These are phyloP conservation scores for Kodamaea arcana DNA, from an alignment of 1,139 yeast genomes.

Conservation along the genomic window DNA sequence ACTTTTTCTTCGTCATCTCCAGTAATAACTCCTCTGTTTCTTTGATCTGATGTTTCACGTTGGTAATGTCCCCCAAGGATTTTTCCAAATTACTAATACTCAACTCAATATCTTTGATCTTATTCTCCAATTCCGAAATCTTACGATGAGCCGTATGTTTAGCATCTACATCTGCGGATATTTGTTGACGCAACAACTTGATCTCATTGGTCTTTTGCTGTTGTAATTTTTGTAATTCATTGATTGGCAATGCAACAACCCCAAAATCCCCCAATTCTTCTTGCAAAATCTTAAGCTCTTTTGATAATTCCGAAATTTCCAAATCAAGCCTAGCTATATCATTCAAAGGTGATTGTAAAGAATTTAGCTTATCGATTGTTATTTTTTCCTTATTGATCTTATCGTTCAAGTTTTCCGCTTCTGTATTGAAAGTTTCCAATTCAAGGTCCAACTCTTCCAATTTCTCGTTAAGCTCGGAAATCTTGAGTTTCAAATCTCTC, in stretches of 20 bases:
- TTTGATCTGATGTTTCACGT: constrained; percentile 13
- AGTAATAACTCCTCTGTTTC: constrained; percentile 13
- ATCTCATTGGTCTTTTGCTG: constrained; percentile 38
- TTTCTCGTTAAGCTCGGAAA: constrained; percentile 7
- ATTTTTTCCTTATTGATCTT: constrained; percentile 12
- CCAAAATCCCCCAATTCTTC: constrained; percentile 38
- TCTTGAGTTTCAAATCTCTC: constrained; percentile 16
- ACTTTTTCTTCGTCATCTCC: constrained; percentile 9
- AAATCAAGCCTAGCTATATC: constrained; percentile 33
- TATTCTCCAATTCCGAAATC: constrained; percentile 45
- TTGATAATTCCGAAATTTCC: constrained; percentile 32
- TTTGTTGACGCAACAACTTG: constrained; percentile 41
- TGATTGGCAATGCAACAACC: constrained; percentile 28
- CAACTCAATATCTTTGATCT: constrained; percentile 55
- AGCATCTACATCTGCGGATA: constrained; percentile 42
- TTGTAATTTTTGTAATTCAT: constrained; percentile 53
- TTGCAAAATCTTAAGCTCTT: constrained; percentile 32
- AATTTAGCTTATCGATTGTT: constrained; percentile 11
- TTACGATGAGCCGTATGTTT: constrained; percentile 50
- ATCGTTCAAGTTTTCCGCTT: constrained; percentile 14
- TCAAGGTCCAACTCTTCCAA: constrained; percentile 10
- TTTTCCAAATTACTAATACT: constrained; percentile 54
- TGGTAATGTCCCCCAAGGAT: constrained; percentile 38
- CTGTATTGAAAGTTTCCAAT: constrained; percentile 12
- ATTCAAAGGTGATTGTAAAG: constrained; percentile 25